Percentiles rank a stretch among this genome's conserved stretches.
phyloP scores from a whole-genome alignment of 176 grass and related monocot genomes.

The Hordeum vulgare region DNA sequence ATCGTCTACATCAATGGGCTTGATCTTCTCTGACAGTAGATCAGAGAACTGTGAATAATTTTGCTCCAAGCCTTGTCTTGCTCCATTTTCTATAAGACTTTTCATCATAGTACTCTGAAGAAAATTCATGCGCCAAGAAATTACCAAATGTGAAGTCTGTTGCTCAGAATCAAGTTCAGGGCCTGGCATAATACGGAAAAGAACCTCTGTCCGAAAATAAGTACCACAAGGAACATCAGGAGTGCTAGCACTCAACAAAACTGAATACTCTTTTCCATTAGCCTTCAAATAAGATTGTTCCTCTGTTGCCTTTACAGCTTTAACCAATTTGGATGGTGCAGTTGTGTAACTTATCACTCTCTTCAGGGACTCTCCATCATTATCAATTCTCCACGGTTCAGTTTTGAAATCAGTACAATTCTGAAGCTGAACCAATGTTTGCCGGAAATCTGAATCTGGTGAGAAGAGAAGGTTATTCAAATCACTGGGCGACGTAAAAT shows the following conservation, averaged over 20 bases:
- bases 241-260: conserved; percentile 74
- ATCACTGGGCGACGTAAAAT: conserved; percentile 44
- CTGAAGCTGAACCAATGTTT: conserved; percentile 53
- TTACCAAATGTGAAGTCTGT: conserved; percentile 60
- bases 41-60: conserved; percentile 65
- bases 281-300: conserved; percentile 89
- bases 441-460: conserved; percentile 67
- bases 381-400: conserved; percentile 63
- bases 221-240: conserved; percentile 89
- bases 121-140: conserved; percentile 97
- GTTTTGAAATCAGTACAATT: conserved; percentile 61
- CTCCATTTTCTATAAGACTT: conserved; percentile 94
- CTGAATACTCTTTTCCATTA: conserved; percentile 63
- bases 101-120: conserved; percentile 95
- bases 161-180: conserved; percentile 60
- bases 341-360: conserved; percentile 70
- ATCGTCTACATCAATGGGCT: conserved; percentile 51
- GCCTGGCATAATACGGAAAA: conserved; percentile 73
- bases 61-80: conserved; percentile 81
- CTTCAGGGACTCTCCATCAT: conserved; percentile 49
- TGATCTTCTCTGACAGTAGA: conserved; percentile 62
- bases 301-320: conserved; percentile 81
- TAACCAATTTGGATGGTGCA: conserved; percentile 80
- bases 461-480: conserved; percentile 84
- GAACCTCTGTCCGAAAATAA: conserved; percentile 83